These are phyloP conservation scores for Phialophora verrucosa DNA, from an alignment of 2,329 filamentous ascomycete species.

Conservation along the genomic window DNA sequence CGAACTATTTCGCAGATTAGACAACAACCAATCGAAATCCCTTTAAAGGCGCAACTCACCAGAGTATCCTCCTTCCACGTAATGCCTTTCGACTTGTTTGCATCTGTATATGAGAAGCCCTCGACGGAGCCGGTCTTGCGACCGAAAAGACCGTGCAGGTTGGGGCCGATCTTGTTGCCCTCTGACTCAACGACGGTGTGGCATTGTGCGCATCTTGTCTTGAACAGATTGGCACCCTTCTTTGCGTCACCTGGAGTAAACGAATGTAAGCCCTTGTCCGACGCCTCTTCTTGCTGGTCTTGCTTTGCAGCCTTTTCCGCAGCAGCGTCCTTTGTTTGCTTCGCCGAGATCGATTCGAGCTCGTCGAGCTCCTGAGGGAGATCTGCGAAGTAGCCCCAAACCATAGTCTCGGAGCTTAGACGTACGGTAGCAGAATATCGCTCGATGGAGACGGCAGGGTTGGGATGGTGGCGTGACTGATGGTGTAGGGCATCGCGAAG, in stretches of 20 bases:
- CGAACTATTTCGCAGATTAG: slow-evolving; percentile 61
- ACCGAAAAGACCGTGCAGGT: slow-evolving; percentile 96
- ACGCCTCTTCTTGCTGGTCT: slow-evolving; percentile 5
- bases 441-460: background rate
- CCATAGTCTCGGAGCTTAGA: slow-evolving; percentile 6
- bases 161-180: slow-evolving; percentile 97
- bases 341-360: slow-evolving; percentile 12
- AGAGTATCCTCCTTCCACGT: slow-evolving; percentile 85
- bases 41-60: slow-evolving; percentile 58
- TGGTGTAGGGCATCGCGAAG: background rate
- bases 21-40: background rate
- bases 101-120: slow-evolving; percentile 97
- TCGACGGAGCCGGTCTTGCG: slow-evolving; percentile 90
- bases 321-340: slow-evolving; percentile 26
- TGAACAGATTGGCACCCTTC: slow-evolving; percentile 99
- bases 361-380: slow-evolving; percentile 26
- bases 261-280: slow-evolving; percentile 31
- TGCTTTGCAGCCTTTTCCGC: slow-evolving; percentile 15
- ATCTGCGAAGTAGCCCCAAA: slow-evolving; percentile 13
- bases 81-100: slow-evolving; percentile 97
- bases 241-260: slow-evolving; percentile 75
- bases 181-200: slow-evolving; percentile 91
- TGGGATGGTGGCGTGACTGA: slow-evolving; percentile 1
- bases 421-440: background rate
- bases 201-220: slow-evolving; percentile 98